Evolutionary conservation across 208 protist genomes (phyloP), one percentile per base, ranked within the genome.

Genomic region (Leptomonas pyrrhocoris): DNA sequence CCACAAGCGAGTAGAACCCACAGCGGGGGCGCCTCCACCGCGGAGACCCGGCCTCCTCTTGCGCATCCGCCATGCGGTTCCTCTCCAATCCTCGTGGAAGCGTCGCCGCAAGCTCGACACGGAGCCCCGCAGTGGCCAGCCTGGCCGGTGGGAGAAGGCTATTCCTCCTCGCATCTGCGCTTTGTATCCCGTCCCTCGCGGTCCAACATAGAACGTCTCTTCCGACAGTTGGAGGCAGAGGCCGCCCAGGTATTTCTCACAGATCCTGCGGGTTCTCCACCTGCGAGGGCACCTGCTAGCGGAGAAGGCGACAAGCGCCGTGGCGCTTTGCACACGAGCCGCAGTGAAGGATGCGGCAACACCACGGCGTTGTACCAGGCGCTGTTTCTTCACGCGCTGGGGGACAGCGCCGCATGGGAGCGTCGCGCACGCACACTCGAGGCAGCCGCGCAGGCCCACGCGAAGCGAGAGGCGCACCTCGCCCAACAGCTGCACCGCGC

Each of bases 381-480:
- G 16, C 54, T 75, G 27, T 68, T 75, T 34, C 61, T 75, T 5
- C 69, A 75, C 18, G 69, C 69, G 0, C 48, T 75, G 34, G 51
- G 56, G 13, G 69, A 75, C 45, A 13, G 61, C 21, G 60, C 61
- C 8, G 61, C 61, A 31, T 75, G 69, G 69, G 69, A 75, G 54
- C 59, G 61, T 18, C 69, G 27, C 2, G 54, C 61, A 18, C 54
- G 27, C 2, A 16, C 13, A 21, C 61, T 75, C 18, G 61, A 58
- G 28, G 36, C 40, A 3, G 19, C n/a, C 30, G 69, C 50, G 40
- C 28, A 50, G 12, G 61, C 53, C 0, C 49, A 57, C 23, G 51
- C 54, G 5, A 21, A 50, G 27, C 69, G 69, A 8, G 69, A 75
- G 54, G 48, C 27, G 3, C 50, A 19, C 19, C 61, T 75, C 45